Base-by-base conservation (phyloP, 2,329 filamentous ascomycete genomes). In the Scytalidium sp. region DNA sequence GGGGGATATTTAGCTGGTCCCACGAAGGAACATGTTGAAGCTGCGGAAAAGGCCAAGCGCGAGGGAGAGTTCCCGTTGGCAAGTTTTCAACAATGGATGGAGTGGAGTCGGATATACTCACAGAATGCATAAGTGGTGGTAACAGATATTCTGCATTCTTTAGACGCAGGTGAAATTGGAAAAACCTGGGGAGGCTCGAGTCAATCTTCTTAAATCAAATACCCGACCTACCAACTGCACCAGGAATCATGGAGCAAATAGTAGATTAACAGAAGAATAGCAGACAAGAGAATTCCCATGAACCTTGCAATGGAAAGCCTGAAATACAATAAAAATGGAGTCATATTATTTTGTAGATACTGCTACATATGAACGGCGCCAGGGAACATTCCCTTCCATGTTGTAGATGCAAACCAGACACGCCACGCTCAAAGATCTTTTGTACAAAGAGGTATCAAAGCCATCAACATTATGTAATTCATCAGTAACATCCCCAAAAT, bases 151-250 rank as follows among this genome's bases (percentile, higher is more conserved):
- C n/a, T n/a, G n/a, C n/a, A n/a, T n/a, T n/a, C n/a, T n/a, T n/a
- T n/a, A n/a, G n/a, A n/a, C n/a, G n/a, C n/a, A n/a, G n/a, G n/a
- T n/a, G n/a, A n/a, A n/a, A n/a, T n/a, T n/a, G n/a, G n/a, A n/a
- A n/a, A n/a, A n/a, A n/a, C n/a, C n/a, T n/a, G n/a, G n/a, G n/a
- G n/a, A n/a, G n/a, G n/a, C n/a, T n/a, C n/a, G n/a, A n/a, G n/a
- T n/a, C n/a, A n/a, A n/a, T 45, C 43, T 19, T 45, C 17, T 17
- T 40, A 50, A 21, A 53, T 45, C 19, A 55, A 22, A 27, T 49
- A 22, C 19, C 47, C 56, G n/a, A 52, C n/a, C n/a, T n/a, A n/a
- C n/a, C n/a, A n/a, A n/a, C n/a, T n/a, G n/a, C n/a, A n/a, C n/a
- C n/a, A n/a, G n/a, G n/a, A n/a, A n/a, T n/a, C n/a, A n/a, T n/a